These are phyloP conservation scores for Aspergillus latus DNA, from an alignment of 2,329 filamentous ascomycete species.

Conservation along the genomic window DNA sequence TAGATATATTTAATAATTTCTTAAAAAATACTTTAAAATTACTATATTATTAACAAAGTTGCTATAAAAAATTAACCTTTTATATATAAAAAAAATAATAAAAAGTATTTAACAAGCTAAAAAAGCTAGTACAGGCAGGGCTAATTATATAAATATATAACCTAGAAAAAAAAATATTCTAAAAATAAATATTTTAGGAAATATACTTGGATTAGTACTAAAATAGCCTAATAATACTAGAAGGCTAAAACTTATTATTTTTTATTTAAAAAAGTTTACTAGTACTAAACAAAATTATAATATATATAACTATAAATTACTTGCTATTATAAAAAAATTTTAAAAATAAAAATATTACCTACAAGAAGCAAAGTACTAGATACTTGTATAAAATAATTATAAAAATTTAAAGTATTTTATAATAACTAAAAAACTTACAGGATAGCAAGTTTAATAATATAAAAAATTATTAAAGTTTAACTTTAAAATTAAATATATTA, in stretches of 20 bases:
- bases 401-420: not conserved
- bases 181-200: not conserved
- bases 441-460: not conserved
- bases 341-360: conserved; percentile 1
- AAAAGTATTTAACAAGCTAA: not conserved
- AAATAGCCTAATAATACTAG: not conserved
- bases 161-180: too few species aligned
- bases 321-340: not conserved
- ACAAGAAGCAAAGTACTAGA: not conserved
- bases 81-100: not conserved
- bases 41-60: not conserved
- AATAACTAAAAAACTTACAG: not conserved
- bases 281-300: too few species aligned
- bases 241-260: not conserved
- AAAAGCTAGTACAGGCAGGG: not conserved
- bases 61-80: not conserved
- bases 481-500: not conserved
- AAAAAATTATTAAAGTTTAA: not conserved
- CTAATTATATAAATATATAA: not conserved
- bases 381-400: not conserved
- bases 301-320: not conserved
- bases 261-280: too few species aligned
- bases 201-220: not conserved
- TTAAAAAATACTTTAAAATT: not conserved
- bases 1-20: not conserved